Evolutionary conservation across 129 eudicot species (phyloP).

Genomic region (Escallonia rubra): DNA sequence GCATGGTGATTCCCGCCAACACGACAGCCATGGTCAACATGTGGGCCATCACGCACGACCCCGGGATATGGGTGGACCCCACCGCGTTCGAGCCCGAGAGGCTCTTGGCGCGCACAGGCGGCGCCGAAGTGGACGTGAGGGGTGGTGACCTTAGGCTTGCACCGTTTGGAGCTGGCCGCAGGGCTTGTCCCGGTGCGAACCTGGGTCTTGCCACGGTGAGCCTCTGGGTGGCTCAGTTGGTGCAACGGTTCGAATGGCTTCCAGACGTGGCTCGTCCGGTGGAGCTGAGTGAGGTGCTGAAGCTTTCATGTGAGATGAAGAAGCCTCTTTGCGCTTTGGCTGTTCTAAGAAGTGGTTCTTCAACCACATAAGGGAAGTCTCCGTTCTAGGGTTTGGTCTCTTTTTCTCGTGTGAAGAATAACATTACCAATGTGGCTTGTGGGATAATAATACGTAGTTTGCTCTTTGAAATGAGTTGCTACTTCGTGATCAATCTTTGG

Average conservation of each 20-base stretch:
- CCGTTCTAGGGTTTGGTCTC: too few species aligned
- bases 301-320: slow-evolving; percentile 64
- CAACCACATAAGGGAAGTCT: not conserved
- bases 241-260: slow-evolving; percentile 37
- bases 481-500: too few species aligned
- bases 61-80: slow-evolving; percentile 39
- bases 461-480: too few species aligned
- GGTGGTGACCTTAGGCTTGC: slow-evolving; percentile 61
- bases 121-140: slow-evolving; percentile 31
- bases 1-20: slow-evolving; percentile 44
- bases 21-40: slow-evolving; percentile 71
- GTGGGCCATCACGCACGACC: slow-evolving; percentile 66
- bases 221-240: slow-evolving; percentile 55
- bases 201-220: slow-evolving; percentile 47
- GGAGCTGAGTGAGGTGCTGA: slow-evolving; percentile 48
- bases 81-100: slow-evolving; percentile 38
- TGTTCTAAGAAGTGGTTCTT: slow-evolving; percentile 12
- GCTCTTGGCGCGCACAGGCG: slow-evolving; percentile 25
- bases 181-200: slow-evolving; percentile 67
- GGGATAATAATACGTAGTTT: too few species aligned
- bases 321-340: slow-evolving; percentile 41
- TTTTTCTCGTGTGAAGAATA: too few species aligned
- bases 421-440: too few species aligned
- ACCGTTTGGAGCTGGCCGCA: slow-evolving; percentile 67
- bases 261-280: slow-evolving; percentile 25